A percentile compares a stretch with the other conserved stretches of the same genome.
phyloP scores from a whole-genome alignment of 192 early-diverging fungal genomes.

The Lobosporangium transversale region DNA sequence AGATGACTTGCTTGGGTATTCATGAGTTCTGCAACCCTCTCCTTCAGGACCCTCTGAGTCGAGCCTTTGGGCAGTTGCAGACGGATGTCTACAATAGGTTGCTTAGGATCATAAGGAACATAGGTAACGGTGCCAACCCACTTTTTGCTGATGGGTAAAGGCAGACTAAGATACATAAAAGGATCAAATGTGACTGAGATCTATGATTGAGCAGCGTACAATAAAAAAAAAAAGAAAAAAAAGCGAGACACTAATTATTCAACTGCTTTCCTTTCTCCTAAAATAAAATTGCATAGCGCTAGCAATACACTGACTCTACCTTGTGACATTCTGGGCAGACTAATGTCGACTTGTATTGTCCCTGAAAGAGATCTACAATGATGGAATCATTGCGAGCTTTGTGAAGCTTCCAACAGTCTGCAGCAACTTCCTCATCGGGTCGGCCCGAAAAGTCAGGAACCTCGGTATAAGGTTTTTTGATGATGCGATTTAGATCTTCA shows the following conservation, averaged over 20 bases:
- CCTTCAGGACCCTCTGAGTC: slow-evolving; percentile 67
- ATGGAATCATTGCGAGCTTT: slow-evolving; percentile 81
- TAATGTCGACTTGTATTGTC: slow-evolving; percentile 73
- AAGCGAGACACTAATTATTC: too few relatives aligned
- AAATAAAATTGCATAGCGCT: too few relatives aligned
- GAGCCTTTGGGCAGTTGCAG: slow-evolving; percentile 73
- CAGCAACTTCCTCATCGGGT: slow-evolving; percentile 60
- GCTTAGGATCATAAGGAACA: slow-evolving; percentile 58
- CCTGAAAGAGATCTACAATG: slow-evolving; percentile 94
- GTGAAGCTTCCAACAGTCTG: slow-evolving; percentile 68
- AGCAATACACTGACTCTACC: too few relatives aligned
- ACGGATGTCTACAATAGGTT: slow-evolving; percentile 56
- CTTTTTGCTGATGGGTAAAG: slow-evolving; percentile 76
- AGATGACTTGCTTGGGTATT: slow-evolving; percentile 55
- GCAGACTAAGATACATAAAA: slow-evolving; percentile 93
- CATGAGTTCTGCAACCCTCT: slow-evolving; percentile 64
- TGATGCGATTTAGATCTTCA: slow-evolving; percentile 87
- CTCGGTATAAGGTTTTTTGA: slow-evolving; percentile 56
- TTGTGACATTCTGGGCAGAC: slow-evolving; percentile 75
- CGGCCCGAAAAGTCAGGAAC: slow-evolving; percentile 44
- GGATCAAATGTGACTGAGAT: slow-evolving; percentile 87
- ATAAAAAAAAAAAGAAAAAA: too few relatives aligned
- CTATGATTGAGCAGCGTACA: slow-evolving; percentile 69
- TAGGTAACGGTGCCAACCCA: slow-evolving; percentile 57
- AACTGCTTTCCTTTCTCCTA: too few relatives aligned